These are phyloP conservation scores for Termitomyces sp. DNA, from an alignment of 768 basidiomycete genomes.

Conservation along the genomic window DNA sequence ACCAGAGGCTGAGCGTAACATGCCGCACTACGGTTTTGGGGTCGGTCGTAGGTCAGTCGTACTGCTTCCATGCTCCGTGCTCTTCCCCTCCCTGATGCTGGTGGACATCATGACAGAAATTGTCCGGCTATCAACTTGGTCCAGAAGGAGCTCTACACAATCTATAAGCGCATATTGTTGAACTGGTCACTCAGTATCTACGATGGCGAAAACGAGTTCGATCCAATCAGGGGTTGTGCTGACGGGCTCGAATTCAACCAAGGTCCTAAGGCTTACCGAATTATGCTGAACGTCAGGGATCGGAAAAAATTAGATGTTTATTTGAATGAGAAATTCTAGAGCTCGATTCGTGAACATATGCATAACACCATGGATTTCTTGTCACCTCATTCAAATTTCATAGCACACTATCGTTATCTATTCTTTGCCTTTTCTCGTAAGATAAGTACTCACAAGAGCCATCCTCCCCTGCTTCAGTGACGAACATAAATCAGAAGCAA, in stretches of 20 bases:
- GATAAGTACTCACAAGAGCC: background rate
- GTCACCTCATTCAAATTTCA: background rate
- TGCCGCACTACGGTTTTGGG: conserved; percentile 14
- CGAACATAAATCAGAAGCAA: too few relatives aligned
- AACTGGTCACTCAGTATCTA: conserved; percentile 10
- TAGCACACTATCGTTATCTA: too few relatives aligned
- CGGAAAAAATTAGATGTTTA: conserved; percentile 8
- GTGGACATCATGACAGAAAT: conserved; percentile 1
- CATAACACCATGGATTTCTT: background rate
- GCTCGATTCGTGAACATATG: background rate
- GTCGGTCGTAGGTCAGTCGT: conserved; percentile 9
- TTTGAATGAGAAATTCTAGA: conserved; percentile 6
- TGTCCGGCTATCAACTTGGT: conserved; percentile 13
- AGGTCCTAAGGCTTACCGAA: conserved; percentile 9
- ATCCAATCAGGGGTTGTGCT: conserved; percentile 10
- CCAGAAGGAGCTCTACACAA: conserved; percentile 12
- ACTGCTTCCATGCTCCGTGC: background rate
- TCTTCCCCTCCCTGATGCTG: background rate
- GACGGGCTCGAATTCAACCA: conserved; percentile 12
- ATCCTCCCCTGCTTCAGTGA: background rate
- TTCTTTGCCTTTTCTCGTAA: background rate
- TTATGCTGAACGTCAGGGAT: conserved; percentile 8
- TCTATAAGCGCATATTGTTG: conserved; percentile 10
- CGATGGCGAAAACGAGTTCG: conserved; percentile 12
- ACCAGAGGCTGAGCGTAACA: conserved; percentile 11